phyloP scores from a whole-genome alignment of 108 stramenopile genomes.

The Cyclotella sp. region DNA sequence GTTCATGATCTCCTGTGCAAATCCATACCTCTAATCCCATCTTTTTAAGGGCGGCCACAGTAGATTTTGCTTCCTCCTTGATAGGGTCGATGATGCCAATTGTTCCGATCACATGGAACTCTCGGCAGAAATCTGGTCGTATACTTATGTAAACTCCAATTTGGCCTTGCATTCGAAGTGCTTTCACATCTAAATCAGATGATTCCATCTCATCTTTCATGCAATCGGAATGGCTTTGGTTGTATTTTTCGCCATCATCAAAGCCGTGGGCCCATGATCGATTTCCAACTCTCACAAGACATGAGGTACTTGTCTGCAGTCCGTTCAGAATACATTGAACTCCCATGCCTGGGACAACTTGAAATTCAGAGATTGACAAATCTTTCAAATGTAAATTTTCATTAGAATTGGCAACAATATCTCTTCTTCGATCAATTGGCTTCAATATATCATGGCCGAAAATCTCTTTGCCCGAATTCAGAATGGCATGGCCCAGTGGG shows the following conservation, averaged over 20 bases:
- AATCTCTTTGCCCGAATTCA: conserved; percentile 63
- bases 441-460: conserved; percentile 61
- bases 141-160: conserved; percentile 67
- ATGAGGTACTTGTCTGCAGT: conserved; percentile 26
- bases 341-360: conserved; percentile 66
- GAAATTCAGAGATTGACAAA: conserved; percentile 48
- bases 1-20: conserved; percentile 95
- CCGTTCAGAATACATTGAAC: conserved; percentile 61
- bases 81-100: conserved; percentile 89
- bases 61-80: conserved; percentile 75
- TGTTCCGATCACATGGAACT: conserved; percentile 61
- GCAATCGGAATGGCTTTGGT: neutral
- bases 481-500: conserved; percentile 81
- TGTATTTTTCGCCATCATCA: conserved; percentile 23
- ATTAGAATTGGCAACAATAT: neutral
- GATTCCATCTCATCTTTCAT: neutral
- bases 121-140: neutral
- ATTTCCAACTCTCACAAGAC: conserved; percentile 65
- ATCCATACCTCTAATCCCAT: conserved; percentile 94
- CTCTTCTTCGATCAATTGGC: conserved; percentile 16
- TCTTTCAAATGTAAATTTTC: neutral
- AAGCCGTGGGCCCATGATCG: conserved; percentile 39
- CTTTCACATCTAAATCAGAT: conserved; percentile 48
- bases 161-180: conserved; percentile 57
- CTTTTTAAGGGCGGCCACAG: conserved; percentile 61